A percentile compares a stretch with the other conserved stretches of the same genome.
Evolutionary conservation across 495 filamentous ascomycete genomes (phyloP).

Genomic region (Penicillium chermesinum): DNA sequence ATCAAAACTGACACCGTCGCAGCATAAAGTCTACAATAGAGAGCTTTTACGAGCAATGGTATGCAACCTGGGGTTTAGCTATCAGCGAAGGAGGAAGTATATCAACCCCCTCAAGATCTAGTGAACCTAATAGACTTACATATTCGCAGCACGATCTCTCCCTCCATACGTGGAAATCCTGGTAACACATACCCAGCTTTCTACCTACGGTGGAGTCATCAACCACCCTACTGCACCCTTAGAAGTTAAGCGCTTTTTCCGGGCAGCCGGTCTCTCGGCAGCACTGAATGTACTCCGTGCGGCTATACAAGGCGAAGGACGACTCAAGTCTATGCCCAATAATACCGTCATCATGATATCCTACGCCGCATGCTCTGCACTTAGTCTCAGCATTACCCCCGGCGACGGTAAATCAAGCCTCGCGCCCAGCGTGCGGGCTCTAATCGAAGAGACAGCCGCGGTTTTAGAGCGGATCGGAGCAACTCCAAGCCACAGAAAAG

Average conservation of each 20-base stretch:
- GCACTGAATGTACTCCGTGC: constrained; percentile 69
- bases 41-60: constrained; percentile 58
- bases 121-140: constrained; percentile 1
- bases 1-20: constrained; percentile 5
- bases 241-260: constrained; percentile 67
- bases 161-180: constrained; percentile 72
- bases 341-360: constrained; percentile 75
- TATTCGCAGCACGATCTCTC: constrained; percentile 49
- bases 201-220: constrained; percentile 68
- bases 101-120: constrained; percentile 7
- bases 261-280: constrained; percentile 61
- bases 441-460: constrained; percentile 65
- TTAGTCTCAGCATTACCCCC: constrained; percentile 57
- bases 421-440: constrained; percentile 59
- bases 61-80: constrained; percentile 53
- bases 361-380: constrained; percentile 65
- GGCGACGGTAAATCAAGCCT: constrained; percentile 50
- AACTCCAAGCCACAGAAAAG: constrained; percentile 57
- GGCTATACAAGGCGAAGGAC: constrained; percentile 63
- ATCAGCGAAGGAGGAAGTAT: constrained; percentile 54
- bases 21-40: constrained; percentile 59
- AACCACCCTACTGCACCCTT: constrained; percentile 67
- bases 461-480: constrained; percentile 65
- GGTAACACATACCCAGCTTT: constrained; percentile 65
- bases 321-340: constrained; percentile 70